Percentiles rank a stretch among this genome's conserved stretches.
These are phyloP conservation scores for Phylloporus arenicola DNA, from an alignment of 768 basidiomycete genomes.

Conservation along the genomic window DNA sequence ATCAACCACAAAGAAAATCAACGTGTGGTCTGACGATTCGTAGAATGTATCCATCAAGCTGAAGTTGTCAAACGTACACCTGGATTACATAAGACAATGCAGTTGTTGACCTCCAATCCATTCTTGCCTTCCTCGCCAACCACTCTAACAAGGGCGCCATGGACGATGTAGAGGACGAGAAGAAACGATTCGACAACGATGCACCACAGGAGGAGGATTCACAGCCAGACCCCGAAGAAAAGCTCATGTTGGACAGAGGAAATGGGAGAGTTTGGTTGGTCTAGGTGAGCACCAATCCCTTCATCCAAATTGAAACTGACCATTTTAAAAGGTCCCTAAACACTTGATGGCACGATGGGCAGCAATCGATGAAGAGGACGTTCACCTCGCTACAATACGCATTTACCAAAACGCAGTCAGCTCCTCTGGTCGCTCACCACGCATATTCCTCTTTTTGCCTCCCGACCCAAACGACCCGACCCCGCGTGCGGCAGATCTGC, in stretches of 20 bases:
- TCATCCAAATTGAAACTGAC: conserved; percentile 1
- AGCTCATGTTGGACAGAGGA: conserved; percentile 71
- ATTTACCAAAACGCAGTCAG: conserved; percentile 56
- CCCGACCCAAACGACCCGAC: conserved; percentile 46
- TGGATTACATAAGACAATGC: background rate
- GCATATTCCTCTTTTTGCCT: conserved; percentile 64
- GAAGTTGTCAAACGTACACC: too few species aligned
- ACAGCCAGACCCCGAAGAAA: conserved; percentile 77
- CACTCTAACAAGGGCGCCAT: conserved; percentile 12
- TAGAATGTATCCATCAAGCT: too few species aligned
- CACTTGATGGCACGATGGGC: conserved; percentile 85
- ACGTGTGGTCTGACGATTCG: background rate
- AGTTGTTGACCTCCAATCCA: background rate
- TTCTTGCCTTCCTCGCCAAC: background rate
- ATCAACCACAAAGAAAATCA: background rate
- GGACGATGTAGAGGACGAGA: conserved; percentile 55
- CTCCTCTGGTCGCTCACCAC: conserved; percentile 44
- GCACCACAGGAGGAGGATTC: conserved; percentile 49
- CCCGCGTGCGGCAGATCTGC: conserved; percentile 20
- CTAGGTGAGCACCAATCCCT: conserved; percentile 49
- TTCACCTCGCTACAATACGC: conserved; percentile 80
- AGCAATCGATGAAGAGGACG: conserved; percentile 63
- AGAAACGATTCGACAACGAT: conserved; percentile 65
- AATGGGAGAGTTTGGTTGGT: conserved; percentile 80
- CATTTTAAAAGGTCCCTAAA: conserved; percentile 63